Base-by-base conservation (phyloP, 768 basidiomycete species). In the Aureoboletus auriporus region DNA sequence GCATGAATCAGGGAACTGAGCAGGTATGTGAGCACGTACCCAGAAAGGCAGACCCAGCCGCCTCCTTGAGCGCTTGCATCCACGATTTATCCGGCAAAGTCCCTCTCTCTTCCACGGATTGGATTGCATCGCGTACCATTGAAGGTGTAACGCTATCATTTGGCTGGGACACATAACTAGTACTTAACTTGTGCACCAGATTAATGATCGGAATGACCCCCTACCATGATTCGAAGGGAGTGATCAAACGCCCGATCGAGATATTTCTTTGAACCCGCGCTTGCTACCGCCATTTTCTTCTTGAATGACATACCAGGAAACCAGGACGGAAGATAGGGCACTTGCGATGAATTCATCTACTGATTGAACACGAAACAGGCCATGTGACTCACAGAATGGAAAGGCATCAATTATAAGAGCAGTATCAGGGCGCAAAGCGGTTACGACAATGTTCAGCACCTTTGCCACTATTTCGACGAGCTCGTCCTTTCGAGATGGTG, bases 301-400 rank as follows among this genome's bases (percentile, higher is more conserved):
- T 23, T 23, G 20, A 23, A 23, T 4, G 20, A 23, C 20, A 53
- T 53, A 1, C 51, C 47, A 10, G 51, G 51, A 12, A 53, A 34
- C 47, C 51, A 52, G 6, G 42, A 36, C 9, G 47, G 51, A 17
- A 52, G 47, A 17, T 20, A 12, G n/a, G 49, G 13, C 16, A 52
- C 51, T 52, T 4, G 5, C 5, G n/a, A 23, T 13, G 26, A 10
- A n/a, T n/a, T 29, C n/a, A 20, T 23, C 8, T 26, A 17, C 20
- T 20, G 6, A 26, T 20, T n/a, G 12, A 36, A 12, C 12, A 31
- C 8, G 17, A 29, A n/a, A 23, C 30, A 26, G 11, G 20, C 4
- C 20, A 23, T 27, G 13, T 44, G 7, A 10, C 30, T 31, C 30
- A 31, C 30, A 31, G 30, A 31, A 31, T 12, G 30, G 30, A 12